Conservation (phyloP, 352 stramenopile genomes). For the Phytophthora sansomeana region DNA sequence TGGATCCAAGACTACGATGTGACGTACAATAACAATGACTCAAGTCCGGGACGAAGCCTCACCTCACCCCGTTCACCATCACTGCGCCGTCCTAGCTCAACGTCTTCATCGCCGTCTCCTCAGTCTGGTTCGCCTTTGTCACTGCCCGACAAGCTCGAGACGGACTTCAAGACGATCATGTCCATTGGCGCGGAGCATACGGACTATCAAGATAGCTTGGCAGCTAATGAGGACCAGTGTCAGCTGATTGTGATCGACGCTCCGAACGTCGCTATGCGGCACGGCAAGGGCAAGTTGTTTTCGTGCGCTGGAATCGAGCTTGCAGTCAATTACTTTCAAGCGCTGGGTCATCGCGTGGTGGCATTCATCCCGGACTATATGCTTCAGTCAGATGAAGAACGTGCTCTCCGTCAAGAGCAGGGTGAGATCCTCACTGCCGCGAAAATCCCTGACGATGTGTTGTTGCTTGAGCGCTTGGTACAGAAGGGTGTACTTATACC, state of each 20-base stretch:
- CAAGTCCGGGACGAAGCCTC: constrained; percentile 2
- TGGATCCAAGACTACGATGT: constrained; percentile 25
- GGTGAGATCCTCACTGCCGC: constrained; percentile 38
- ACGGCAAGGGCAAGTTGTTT: constrained; percentile 79
- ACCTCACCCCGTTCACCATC: neutral
- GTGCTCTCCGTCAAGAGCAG: constrained; percentile 30
- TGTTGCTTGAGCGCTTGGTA: constrained; percentile 72
- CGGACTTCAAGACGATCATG: constrained; percentile 56
- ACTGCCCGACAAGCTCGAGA: constrained; percentile 15
- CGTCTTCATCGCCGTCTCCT: constrained; percentile 5
- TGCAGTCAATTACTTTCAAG: constrained; percentile 74
- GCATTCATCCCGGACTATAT: constrained; percentile 89
- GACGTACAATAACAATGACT: constrained; percentile 15
- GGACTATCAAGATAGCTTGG: constrained; percentile 34
- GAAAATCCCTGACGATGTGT: constrained; percentile 80
- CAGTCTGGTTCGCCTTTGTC: constrained; percentile 6
- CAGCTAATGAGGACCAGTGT: constrained; percentile 30
- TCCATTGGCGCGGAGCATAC: constrained; percentile 44
- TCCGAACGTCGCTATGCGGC: constrained; percentile 85
- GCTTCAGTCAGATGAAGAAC: constrained; percentile 64
- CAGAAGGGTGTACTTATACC: constrained; percentile 78
- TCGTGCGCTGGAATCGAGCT: constrained; percentile 80
- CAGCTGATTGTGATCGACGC: constrained; percentile 75
- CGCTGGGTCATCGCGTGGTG: constrained; percentile 76
- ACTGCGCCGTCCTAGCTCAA: neutral